Percentiles rank a stretch among this genome's conserved stretches.
These are phyloP conservation scores for Fusarium multiceps DNA, from an alignment of 2,329 filamentous ascomycete species.

Conservation along the genomic window DNA sequence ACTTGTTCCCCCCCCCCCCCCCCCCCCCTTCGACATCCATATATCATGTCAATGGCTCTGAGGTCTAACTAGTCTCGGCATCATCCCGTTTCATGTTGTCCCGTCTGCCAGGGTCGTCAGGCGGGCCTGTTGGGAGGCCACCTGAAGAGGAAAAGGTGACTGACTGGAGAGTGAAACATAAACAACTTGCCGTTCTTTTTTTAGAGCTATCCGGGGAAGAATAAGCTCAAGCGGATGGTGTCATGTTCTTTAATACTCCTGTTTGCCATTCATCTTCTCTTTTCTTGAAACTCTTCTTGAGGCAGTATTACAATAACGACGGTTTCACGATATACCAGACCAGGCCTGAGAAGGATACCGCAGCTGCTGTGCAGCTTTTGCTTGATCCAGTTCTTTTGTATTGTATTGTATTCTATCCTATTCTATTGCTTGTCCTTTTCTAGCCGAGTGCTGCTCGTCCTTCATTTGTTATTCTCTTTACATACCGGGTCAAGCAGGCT, in stretches of 20 bases:
- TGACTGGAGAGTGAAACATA: slow-evolving; percentile 29
- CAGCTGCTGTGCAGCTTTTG: slow-evolving; percentile 39
- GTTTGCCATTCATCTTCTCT: not conserved
- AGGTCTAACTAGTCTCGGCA: slow-evolving; percentile 17
- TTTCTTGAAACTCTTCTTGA: slow-evolving; percentile 17
- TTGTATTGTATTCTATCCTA: slow-evolving; percentile 8
- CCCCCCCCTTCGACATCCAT: not conserved
- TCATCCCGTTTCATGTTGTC: slow-evolving; percentile 26
- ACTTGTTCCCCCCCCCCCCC: too few relatives aligned
- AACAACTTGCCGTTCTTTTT: slow-evolving; percentile 31
- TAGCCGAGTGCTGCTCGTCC: slow-evolving; percentile 3
- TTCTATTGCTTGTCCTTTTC: slow-evolving; percentile 8
- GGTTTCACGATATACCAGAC: slow-evolving; percentile 17
- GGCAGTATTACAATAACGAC: slow-evolving; percentile 22
- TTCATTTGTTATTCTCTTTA: slow-evolving; percentile 15
- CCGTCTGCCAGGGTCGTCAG: slow-evolving; percentile 13
- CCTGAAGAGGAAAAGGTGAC: slow-evolving; percentile 2
- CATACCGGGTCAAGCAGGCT: not conserved
- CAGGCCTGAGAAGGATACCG: slow-evolving; percentile 26
- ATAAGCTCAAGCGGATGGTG: slow-evolving; percentile 22
- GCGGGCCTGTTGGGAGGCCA: slow-evolving; percentile 24
- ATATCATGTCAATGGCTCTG: not conserved
- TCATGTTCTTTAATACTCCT: slow-evolving; percentile 27
- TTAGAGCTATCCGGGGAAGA: slow-evolving; percentile 25
- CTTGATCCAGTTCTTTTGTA: slow-evolving; percentile 11